These are phyloP conservation scores for Coemansia sp. DNA, from an alignment of 192 early-diverging fungal species.

Conservation along the genomic window DNA sequence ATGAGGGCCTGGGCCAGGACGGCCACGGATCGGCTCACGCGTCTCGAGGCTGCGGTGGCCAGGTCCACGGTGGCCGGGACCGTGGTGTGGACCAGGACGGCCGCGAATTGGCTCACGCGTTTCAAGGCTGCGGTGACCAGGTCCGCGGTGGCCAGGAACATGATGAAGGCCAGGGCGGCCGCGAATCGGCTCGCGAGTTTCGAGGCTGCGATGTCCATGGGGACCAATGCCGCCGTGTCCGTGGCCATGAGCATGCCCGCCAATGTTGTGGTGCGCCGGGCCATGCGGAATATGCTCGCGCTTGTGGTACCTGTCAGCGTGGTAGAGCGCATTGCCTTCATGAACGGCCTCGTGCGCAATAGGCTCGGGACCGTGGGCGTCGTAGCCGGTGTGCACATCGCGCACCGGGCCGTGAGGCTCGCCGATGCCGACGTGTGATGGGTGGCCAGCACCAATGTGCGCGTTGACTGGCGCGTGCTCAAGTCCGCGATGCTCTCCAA, in stretches of 20 bases:
- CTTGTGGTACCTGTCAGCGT: background rate
- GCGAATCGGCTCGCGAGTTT: background rate
- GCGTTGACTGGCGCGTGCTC: too few relatives aligned
- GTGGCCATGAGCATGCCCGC: background rate
- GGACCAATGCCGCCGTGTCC: too few relatives aligned
- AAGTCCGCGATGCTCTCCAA: background rate
- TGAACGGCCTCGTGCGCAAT: background rate
- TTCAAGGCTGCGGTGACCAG: background rate
- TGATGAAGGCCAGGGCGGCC: background rate
- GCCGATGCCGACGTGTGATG: too few relatives aligned
- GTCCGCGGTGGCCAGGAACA: background rate
- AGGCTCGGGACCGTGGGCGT: background rate
- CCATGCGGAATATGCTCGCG: background rate
- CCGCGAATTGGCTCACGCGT: background rate
- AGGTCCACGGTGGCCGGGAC: background rate
- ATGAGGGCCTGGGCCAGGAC: background rate
- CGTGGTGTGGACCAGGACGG: background rate
- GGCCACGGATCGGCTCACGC: background rate
- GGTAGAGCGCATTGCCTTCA: background rate
- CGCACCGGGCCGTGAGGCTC: background rate
- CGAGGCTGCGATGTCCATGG: too few relatives aligned
- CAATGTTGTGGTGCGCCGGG: background rate
- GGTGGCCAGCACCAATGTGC: background rate
- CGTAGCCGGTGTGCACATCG: background rate
- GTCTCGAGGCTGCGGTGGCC: background rate